Evolutionary conservation across 768 basidiomycete species (phyloP), one percentile per base, ranked within the genome.

Genomic region (Phanerochaete sordida): DNA sequence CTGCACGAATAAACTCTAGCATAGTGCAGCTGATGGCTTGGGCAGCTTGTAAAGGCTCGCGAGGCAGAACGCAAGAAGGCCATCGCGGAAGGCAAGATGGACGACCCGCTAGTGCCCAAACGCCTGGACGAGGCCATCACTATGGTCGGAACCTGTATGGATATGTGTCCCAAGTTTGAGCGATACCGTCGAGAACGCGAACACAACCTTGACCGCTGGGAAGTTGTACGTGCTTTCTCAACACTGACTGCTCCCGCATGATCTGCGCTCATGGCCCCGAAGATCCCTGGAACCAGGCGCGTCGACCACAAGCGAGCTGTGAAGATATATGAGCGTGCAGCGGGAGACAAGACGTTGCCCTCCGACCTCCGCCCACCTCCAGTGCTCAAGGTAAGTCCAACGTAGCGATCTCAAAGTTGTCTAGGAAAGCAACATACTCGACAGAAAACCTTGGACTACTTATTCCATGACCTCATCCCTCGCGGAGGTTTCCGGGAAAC

Each of bases 111-210:
- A 44, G 86, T 87, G 11, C 86, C 89, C 1, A 88, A 89, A 69
- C 81, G 88, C 15, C 80, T 97, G 2, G 91, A 91, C 65, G 88
- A 96, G 64, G 95, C 95, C 19, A 94, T 95, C 57, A 88, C 88
- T n/a, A 88, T 98, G 70, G 84, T 91, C 15, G 95, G 95, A 24
- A 95, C 93, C 1, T 98, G 96, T 68, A 75, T 80, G 76, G 88
- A 91, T 61, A 97, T 98, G 94, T 98, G 95, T 70, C 95, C 95
- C 2, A 84, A 90, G 44, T 97, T 93, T 68, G 96, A 98, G 73
- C 82, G 91, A 27, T 95, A 96, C 71, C 82, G 93, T 64, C 82
- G 96, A 37, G 93, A 98, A 71, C 82, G 87, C 62, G 91, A 95
- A 70, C 91, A 91, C 70, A 91, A 93, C 65, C 79, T 98, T 1